phyloP scores from a whole-genome alignment of 176 grass and related monocot species.

The Ensete glaucum region DNA sequence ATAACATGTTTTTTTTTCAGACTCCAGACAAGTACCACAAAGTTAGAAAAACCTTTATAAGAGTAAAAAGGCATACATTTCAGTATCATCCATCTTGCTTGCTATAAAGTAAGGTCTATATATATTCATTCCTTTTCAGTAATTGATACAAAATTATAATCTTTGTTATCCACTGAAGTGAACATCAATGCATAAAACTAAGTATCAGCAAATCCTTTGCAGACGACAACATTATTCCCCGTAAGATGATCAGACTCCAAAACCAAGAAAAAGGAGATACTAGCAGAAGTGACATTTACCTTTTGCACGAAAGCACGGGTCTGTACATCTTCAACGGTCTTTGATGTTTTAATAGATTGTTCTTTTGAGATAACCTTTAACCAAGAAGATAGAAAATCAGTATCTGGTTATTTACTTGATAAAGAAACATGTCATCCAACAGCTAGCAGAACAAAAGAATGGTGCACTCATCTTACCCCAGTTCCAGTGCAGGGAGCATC shows the following conservation, averaged over 20 bases:
- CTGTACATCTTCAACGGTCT: slow-evolving; percentile 74
- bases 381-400: slow-evolving; percentile 4
- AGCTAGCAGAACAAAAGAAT: slow-evolving; percentile 19
- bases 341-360: slow-evolving; percentile 75
- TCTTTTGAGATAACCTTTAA: slow-evolving; percentile 89
- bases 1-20: no score
- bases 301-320: slow-evolving; percentile 88
- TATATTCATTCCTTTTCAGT: no score
- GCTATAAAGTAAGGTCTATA: no score
- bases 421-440: slow-evolving; percentile 9
- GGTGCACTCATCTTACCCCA: slow-evolving; percentile 44
- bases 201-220: not conserved
- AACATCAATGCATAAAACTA: not conserved
- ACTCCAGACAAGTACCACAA: no score
- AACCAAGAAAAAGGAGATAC: not conserved
- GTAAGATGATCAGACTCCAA: no score
- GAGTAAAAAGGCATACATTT: no score
- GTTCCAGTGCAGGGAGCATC: slow-evolving; percentile 94
- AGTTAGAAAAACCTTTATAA: no score
- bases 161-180: not conserved
- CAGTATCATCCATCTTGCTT: no score
- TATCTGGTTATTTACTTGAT: not conserved
- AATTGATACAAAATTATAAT: no score
- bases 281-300: slow-evolving; percentile 37
- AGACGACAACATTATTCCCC: no score